Conservation (phyloP, 1,284 basidiomycete species). For the Puccinia coronata region DNA sequence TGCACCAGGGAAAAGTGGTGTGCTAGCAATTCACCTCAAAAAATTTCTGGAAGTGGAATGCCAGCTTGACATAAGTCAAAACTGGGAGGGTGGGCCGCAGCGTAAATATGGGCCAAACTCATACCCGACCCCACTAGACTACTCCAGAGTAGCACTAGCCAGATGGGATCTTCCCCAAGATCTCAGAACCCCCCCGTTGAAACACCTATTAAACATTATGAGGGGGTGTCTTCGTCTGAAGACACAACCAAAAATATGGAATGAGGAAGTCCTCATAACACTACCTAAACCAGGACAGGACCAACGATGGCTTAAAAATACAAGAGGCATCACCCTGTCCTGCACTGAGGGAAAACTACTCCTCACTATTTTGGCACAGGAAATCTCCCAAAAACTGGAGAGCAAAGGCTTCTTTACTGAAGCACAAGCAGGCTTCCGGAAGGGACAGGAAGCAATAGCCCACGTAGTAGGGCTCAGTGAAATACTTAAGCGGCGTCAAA, state of each 20-base stretch:
- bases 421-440: constrained; percentile 17
- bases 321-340: constrained; percentile 16
- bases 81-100: background rate
- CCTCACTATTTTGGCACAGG: background rate
- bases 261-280: constrained; percentile 16
- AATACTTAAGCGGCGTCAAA: background rate
- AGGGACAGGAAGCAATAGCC: background rate
- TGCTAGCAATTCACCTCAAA: constrained; percentile 9
- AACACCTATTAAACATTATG: constrained; percentile 11
- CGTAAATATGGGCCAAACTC: background rate
- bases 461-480: background rate
- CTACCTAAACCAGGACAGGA: constrained; percentile 23
- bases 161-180: background rate
- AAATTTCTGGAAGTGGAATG: constrained; percentile 29
- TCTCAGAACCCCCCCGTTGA: background rate
- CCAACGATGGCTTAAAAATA: background rate
- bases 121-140: background rate
- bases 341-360: constrained; percentile 25
- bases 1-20: constrained; percentile 19
- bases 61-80: background rate
- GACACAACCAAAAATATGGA: constrained; percentile 14
- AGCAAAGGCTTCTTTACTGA: background rate
- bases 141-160: background rate
- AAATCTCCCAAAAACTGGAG: background rate
- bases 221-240: background rate